These are phyloP conservation scores for Phytopythium ostracodes DNA, from an alignment of 352 stramenopile genomes.

Conservation along the genomic window DNA sequence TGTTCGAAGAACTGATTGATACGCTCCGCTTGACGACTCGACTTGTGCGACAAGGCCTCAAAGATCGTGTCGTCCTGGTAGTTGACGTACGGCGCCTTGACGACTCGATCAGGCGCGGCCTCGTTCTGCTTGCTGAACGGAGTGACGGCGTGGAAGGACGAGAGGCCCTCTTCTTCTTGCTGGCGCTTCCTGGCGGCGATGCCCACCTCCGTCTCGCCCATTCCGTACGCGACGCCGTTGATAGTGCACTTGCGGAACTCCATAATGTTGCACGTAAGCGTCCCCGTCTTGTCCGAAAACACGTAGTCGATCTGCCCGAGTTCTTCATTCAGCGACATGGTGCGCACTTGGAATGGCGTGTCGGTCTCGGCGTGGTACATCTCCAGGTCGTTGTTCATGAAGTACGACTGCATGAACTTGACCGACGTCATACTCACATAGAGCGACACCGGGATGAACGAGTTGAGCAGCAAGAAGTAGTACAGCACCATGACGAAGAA, in stretches of 20 bases:
- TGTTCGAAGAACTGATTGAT: conserved; percentile 85
- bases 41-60: conserved; percentile 39
- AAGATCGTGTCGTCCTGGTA: conserved; percentile 85
- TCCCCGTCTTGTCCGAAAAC: conserved; percentile 95
- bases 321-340: conserved; percentile 93
- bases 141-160: conserved; percentile 31
- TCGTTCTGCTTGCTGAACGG: conserved; percentile 21
- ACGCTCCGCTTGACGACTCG: conserved; percentile 32
- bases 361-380: conserved; percentile 94
- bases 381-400: conserved; percentile 90
- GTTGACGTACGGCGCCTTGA: conserved; percentile 81
- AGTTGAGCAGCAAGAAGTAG: conserved; percentile 92
- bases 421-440: conserved; percentile 94
- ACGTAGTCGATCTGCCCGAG: conserved; percentile 93
- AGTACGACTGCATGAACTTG: conserved; percentile 90
- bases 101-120: conserved; percentile 34
- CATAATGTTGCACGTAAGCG: conserved; percentile 96
- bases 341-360: conserved; percentile 89
- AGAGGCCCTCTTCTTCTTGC: conserved; percentile 34
- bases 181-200: conserved; percentile 63
- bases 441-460: conserved; percentile 94
- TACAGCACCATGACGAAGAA: conserved; percentile 92
- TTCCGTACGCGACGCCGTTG: conserved; percentile 91
- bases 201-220: conserved; percentile 84
- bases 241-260: conserved; percentile 97